Evolutionary conservation across 345 rosid genomes (phyloP).

Genomic region (Dipteronia sinensis): DNA sequence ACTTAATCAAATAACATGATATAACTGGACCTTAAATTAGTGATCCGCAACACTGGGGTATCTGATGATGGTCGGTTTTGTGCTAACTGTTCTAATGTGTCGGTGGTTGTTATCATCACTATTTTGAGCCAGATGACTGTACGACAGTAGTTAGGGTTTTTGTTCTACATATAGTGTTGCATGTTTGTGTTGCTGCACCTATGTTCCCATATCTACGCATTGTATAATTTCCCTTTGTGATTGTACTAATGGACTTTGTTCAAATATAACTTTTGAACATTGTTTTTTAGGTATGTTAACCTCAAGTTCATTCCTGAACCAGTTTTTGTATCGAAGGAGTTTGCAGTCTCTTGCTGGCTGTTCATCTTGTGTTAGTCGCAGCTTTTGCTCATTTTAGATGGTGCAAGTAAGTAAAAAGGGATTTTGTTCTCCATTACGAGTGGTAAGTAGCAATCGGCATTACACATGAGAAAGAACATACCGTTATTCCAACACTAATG

Average conservation of each 20-base stretch:
- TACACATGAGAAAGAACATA: neutral
- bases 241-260: conserved; percentile 8
- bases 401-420: conserved; percentile 84
- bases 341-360: conserved; percentile 72
- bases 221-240: neutral
- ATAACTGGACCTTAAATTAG: neutral
- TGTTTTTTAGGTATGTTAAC: conserved; percentile 88
- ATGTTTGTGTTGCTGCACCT: neutral
- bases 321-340: conserved; percentile 81
- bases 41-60: neutral
- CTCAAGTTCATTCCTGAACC: conserved; percentile 91
- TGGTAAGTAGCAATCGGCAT: neutral
- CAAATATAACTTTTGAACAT: conserved; percentile 19
- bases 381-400: conserved; percentile 79
- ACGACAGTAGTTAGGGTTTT: neutral
- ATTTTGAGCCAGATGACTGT: conserved; percentile 5
- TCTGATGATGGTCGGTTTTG: neutral
- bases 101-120: neutral
- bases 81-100: neutral
- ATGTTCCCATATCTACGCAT: neutral
- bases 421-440: conserved; percentile 1
- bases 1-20: neutral
- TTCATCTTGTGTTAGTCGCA: conserved; percentile 65
- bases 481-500: neutral
- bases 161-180: neutral